Evolutionary conservation across 108 stramenopile species (phyloP), one percentile per base, ranked within the genome.

Genomic region (Skeletonema menzelii): DNA sequence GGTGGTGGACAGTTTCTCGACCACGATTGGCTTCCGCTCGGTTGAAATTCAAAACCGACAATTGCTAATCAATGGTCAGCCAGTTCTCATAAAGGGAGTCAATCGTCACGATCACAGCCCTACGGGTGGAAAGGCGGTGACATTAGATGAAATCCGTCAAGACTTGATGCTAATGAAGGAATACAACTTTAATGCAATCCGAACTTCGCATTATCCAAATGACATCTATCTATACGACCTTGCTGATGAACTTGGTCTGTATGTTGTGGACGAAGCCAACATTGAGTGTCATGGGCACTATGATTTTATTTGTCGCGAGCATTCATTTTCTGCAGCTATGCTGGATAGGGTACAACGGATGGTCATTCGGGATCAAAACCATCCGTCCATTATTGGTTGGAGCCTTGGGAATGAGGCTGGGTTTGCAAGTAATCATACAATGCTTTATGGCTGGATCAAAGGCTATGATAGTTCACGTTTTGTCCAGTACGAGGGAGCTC

Each of bases 241-340:
- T 11, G 96, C 96, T 27, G 95, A 97, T 63, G 91, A 88, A 42
- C 69, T 88, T 47, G 98, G 98, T 11, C 70, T 99, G 73, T 97
- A 91, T 69, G 96, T 99, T 8, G 85, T 95, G 37, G 98, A 99
- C 79, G 98, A 99, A 73, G 96, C 98, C 38, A 99, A 99, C 74
- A 91, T 98, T 40, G 98, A 99, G 82, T 95, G 95, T 20, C 97
- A 99, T 76, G 98, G 98, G 19, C 89, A 89, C 10, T 84, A 90
- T 56, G 94, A 95, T 70, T 69, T 58, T 46, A 57, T 67, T 30
- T 87, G 82, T 26, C 96, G 97, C 88, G 78, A 85, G 59, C 70
- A 82, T 34, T 86, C 95, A 0, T 91, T 91, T 60, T 65, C 91
- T 17, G 77, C 77, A 24, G 65, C 78, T 0, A 79, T 79, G 78